Conservation (phyloP, 306 rosid species). For the Dalbergia cultrata region DNA sequence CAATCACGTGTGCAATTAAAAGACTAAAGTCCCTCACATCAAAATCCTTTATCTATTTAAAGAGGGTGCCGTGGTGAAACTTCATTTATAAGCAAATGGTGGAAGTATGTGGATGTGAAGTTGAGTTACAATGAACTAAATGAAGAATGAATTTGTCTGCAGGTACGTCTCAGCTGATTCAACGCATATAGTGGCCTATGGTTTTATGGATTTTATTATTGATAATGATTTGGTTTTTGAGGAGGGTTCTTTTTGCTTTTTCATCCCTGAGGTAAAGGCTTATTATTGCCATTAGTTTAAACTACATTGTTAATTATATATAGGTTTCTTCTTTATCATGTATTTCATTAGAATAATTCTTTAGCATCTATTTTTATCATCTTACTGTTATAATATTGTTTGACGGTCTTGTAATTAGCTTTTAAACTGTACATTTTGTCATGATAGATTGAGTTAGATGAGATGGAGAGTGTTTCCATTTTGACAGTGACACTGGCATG, state of each 20-base stretch:
- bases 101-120: constrained; percentile 11
- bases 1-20: too few species aligned
- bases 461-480: constrained; percentile 74
- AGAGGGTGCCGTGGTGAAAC: constrained; percentile 20
- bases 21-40: too few species aligned
- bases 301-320: not conserved
- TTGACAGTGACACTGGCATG: constrained; percentile 86
- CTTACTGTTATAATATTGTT: constrained; percentile 22
- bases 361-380: constrained; percentile 8
- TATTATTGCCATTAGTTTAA: constrained; percentile 31
- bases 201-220: constrained; percentile 66
- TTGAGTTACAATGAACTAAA: constrained; percentile 37
- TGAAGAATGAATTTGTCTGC: constrained; percentile 45
- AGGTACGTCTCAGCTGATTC: constrained; percentile 79
- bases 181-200: constrained; percentile 66
- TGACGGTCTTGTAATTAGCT: constrained; percentile 28
- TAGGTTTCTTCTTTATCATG: constrained; percentile 20
- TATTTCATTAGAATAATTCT: constrained; percentile 29
- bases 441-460: constrained; percentile 85
- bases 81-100: constrained; percentile 21
- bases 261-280: constrained; percentile 84
- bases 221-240: constrained; percentile 51
- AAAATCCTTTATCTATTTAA: not conserved
- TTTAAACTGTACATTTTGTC: constrained; percentile 37
- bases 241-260: constrained; percentile 70